Percentiles rank a stretch among this genome's conserved stretches.
These are phyloP conservation scores for Talaromyces stipitatus DNA, from an alignment of 495 filamentous ascomycete genomes.

Conservation along the genomic window DNA sequence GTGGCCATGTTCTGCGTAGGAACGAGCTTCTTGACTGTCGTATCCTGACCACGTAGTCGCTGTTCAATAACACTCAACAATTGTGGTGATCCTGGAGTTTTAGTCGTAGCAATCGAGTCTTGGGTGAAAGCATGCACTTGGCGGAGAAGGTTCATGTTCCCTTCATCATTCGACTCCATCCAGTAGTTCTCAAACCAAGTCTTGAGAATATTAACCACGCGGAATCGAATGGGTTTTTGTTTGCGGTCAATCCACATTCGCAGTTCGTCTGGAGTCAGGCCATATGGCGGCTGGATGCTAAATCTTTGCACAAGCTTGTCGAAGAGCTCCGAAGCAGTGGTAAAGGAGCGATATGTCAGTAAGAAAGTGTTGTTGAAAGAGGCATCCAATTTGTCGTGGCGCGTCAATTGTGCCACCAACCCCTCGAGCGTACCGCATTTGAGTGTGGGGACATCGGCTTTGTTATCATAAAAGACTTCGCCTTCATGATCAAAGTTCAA, in stretches of 20 bases:
- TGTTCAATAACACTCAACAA: conserved; percentile 82
- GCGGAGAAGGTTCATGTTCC: conserved; percentile 74
- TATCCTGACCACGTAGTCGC: conserved; percentile 77
- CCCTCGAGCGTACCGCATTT: conserved; percentile 85
- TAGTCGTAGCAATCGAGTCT: conserved; percentile 84
- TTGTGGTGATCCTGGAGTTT: conserved; percentile 76
- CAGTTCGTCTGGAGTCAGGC: conserved; percentile 64
- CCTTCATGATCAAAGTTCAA: conserved; percentile 82
- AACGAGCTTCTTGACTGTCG: conserved; percentile 76
- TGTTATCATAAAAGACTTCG: conserved; percentile 83
- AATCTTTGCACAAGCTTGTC: conserved; percentile 87
- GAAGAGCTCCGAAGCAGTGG: conserved; percentile 80
- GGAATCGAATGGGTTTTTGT: conserved; percentile 89
- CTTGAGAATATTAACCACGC: conserved; percentile 95
- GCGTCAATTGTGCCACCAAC: conserved; percentile 90
- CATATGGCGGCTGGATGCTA: conserved; percentile 85
- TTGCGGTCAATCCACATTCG: conserved; percentile 88
- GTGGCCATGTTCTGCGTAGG: conserved; percentile 71
- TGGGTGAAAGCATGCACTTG: conserved; percentile 86
- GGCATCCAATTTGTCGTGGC: conserved; percentile 93
- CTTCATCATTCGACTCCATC: conserved; percentile 89
- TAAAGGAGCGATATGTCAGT: conserved; percentile 93
- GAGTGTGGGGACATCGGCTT: conserved; percentile 59
- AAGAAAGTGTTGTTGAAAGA: conserved; percentile 97
- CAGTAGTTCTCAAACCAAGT: conserved; percentile 97